Evolutionary conservation across 169 alveolate genomes (phyloP).

Genomic region (Cyclospora cayetanensis): DNA sequence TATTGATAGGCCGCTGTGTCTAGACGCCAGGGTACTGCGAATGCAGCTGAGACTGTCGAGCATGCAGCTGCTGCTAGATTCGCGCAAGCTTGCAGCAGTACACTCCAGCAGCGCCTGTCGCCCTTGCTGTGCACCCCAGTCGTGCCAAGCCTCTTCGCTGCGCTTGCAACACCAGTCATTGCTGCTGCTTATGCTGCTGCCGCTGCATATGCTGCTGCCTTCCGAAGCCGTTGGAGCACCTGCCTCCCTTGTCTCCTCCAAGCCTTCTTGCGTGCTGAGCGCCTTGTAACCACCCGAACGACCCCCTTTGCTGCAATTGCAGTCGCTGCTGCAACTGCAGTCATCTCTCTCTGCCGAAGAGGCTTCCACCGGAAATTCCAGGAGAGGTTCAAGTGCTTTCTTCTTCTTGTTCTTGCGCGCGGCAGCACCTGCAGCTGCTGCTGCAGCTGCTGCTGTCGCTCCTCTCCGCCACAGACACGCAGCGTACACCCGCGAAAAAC

Average conservation of each 20-base stretch:
- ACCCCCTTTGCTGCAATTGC: background rate
- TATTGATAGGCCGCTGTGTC: too few species aligned
- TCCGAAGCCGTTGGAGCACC: background rate
- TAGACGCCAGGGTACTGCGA: too few species aligned
- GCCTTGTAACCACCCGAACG: background rate
- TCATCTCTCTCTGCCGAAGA: background rate
- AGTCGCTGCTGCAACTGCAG: constrained; percentile 4
- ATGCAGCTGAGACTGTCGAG: too few species aligned
- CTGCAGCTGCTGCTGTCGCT: constrained; percentile 19
- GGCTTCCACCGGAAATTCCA: background rate
- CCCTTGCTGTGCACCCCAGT: too few species aligned
- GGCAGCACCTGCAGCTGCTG: background rate
- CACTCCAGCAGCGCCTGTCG: too few species aligned
- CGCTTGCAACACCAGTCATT: too few species aligned
- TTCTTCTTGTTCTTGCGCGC: background rate
- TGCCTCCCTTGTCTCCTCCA: background rate
- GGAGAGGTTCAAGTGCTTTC: background rate
- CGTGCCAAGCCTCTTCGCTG: too few species aligned
- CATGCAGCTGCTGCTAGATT: too few species aligned
- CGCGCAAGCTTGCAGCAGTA: too few species aligned
- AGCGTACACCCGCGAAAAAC: constrained; percentile 17
- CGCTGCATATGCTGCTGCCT: constrained; percentile 6
- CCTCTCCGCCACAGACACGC: constrained; percentile 23
- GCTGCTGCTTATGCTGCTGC: background rate
- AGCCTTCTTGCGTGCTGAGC: background rate